Base-by-base conservation (phyloP, 148 eudicot species). In the Heliosperma pusillum region DNA sequence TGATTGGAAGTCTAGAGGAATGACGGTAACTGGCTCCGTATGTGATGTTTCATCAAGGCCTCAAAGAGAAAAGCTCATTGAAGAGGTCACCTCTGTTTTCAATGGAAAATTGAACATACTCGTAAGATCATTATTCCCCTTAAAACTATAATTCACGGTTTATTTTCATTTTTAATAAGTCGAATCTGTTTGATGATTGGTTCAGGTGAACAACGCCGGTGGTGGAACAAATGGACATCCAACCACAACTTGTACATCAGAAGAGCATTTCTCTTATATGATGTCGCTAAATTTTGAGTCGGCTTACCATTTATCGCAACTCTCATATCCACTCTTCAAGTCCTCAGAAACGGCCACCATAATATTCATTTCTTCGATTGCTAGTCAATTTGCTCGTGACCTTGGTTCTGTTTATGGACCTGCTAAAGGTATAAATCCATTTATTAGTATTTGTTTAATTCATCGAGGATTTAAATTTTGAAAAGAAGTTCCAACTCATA, bases 1-100 rank as follows among this genome's bases (percentile, higher is more conserved):
- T 16, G 74, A 68, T 58, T 79, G 82, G 82, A 68, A 72, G 56
- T n/a, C 73, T 3, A 79, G 63, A 64, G 82, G 82, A 5, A 60
- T 74, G 21, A 45, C 70, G 3, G 21, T 79, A 26, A 79, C 64
- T 11, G 82, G 78, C 8, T 79, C 82, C 11, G 22, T 79, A 1
- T 79, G 82, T 72, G 82, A 79, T 74, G 74, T 79, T 17, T 74
- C 82, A 22, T 67, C 62, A 27, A 72, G 74, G 36, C 69, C 63
- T 6, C 70, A 79, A 72, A 68, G 82, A 59, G 78, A 59, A 47
- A 29, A 68, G 57, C 50, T 79, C 0, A 74, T 74, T 36, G 55
- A 74, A 44, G 63, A 47, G 0, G 70, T 79, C 21, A 26, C 4
- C 7, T 16, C 74, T 21, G 27, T 59, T 5, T 79, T 79, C 16